Base-by-base conservation (phyloP, 2,329 filamentous ascomycete species). In the Aspergillus caelatus region DNA sequence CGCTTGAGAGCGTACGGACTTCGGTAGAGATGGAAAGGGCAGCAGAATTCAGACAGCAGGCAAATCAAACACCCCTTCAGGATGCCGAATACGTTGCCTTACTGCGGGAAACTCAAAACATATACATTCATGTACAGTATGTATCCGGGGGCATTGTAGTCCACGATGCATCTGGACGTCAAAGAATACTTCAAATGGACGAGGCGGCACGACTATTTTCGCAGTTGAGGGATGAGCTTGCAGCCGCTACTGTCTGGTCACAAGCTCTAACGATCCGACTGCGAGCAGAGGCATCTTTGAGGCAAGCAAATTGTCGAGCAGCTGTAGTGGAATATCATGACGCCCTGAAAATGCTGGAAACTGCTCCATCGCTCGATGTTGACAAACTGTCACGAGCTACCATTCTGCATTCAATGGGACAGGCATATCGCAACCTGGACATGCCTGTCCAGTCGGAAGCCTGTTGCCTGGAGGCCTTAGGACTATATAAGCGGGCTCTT, bases 121-220 rank as follows among this genome's bases (percentile, higher is more conserved):
- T 68, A 11, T 74, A 70, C 56, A 59, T 75, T 19, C 73, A 75
- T 53, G 63, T 74, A 48, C 71, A 72, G 41, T 63, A 72, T 36
- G 57, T 70, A 7, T 67, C 71, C 0, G 71, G 71, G 12, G 72
- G 71, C 0, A 66, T 64, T 1, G 64, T 74, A 11, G 70, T 74
- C 23, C 71, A 75, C 45, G 73, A 75, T 62, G 68, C 67, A 12
- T 74, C 70, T 19, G 73, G 73, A 9, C 69, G 73, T 36, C 72
- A 72, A 56, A 65, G 73, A 23, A 68, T 75, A n/a, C 67, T 75
- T n/a, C 63, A 69, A 28, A 71, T 74, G 55, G 72, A 73, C 26
- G 71, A 75, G 61, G 67, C 73, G 36, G 72, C 71, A 3, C 67
- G 67, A n/a, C 54, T 75, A n/a, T 75, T 73, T 56, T 57, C 71